A percentile compares a stretch with the other conserved stretches of the same genome.
Evolutionary conservation across 2,329 filamentous ascomycete genomes (phyloP).

Genomic region (Sporothrix pallida): DNA sequence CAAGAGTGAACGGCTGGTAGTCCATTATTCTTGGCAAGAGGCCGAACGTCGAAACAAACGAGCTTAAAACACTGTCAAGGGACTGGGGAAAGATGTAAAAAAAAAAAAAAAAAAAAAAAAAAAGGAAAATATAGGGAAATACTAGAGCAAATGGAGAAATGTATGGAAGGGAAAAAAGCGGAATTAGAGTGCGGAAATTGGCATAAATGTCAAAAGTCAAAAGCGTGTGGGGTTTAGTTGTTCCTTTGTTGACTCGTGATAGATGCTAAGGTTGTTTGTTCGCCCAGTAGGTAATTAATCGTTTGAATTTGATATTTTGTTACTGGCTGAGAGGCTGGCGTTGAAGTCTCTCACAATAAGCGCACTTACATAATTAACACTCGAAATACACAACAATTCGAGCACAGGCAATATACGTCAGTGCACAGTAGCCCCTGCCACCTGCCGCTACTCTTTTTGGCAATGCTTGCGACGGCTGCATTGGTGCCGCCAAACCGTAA

Average conservation of each 20-base stretch:
- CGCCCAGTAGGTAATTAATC: too few relatives aligned
- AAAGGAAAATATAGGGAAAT: not conserved
- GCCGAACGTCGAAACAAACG: not conserved
- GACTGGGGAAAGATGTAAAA: conserved; percentile 1
- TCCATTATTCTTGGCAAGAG: not conserved
- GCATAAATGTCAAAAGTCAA: not conserved
- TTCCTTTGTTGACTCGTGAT: not conserved
- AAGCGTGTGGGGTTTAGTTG: not conserved
- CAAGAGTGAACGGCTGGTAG: not conserved
- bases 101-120: not conserved
- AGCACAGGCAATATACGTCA: not conserved
- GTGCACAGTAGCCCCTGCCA: not conserved
- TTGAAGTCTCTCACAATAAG: not conserved
- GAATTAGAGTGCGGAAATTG: not conserved
- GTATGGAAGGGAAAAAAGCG: not conserved
- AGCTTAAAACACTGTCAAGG: not conserved
- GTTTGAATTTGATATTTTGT: not conserved
- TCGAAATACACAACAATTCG: not conserved
- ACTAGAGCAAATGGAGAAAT: not conserved
- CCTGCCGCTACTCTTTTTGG: conserved; percentile 1
- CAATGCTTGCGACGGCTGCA: conserved; percentile 1
- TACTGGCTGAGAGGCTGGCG: not conserved
- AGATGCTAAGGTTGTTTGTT: not conserved
- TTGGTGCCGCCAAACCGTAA: not conserved
- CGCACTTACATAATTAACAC: conserved; percentile 4